Conservation (phyloP, 306 rosid genomes). For the Leucaena leucocephala region DNA sequence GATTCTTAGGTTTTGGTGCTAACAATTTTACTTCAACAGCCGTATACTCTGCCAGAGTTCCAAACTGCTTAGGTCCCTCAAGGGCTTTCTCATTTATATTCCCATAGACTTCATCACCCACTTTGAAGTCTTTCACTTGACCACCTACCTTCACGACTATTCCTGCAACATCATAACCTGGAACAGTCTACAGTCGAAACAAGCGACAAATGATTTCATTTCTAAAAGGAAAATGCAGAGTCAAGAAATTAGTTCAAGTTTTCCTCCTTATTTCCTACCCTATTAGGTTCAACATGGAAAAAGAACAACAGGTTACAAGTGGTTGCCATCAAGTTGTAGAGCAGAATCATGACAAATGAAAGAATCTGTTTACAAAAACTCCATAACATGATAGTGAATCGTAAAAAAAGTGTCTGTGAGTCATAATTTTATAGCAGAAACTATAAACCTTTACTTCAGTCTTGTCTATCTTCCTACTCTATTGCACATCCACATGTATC, state of each 20-base stretch:
- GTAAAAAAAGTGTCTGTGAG: neutral
- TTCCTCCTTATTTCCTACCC: neutral
- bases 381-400: too few relatives aligned
- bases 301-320: neutral
- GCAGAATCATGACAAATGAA: neutral
- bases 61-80: conserved; percentile 84
- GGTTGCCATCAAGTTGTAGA: neutral
- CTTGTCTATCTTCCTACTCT: neutral
- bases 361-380: too few relatives aligned
- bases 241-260: neutral
- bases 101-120: conserved; percentile 82
- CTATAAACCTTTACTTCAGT: neutral
- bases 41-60: conserved; percentile 91
- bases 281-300: neutral
- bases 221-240: conserved; percentile 43
- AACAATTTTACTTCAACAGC: conserved; percentile 83
- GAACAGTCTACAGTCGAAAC: conserved; percentile 68
- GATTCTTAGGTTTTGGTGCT: conserved; percentile 79
- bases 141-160: conserved; percentile 62
- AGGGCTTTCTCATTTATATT: conserved; percentile 82
- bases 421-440: neutral
- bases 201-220: conserved; percentile 33
- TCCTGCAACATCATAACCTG: conserved; percentile 83
- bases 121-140: conserved; percentile 60
- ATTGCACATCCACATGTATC: neutral